A percentile compares a stretch with the other conserved stretches of the same genome.
Evolutionary conservation across 768 basidiomycete species (phyloP).

Genomic region (Mycena vulgaris): DNA sequence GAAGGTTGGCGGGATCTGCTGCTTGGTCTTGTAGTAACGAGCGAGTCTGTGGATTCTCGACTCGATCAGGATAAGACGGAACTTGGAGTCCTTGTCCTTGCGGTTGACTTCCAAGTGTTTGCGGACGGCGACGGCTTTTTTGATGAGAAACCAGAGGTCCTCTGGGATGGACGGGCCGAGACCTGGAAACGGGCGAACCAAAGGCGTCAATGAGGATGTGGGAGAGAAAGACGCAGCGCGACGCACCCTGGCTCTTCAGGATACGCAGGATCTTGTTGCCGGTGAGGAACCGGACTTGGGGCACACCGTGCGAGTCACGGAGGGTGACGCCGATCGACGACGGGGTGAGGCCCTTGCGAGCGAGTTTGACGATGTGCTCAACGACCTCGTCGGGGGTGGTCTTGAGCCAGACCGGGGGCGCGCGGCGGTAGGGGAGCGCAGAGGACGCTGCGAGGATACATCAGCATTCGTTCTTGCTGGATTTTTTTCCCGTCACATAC

Average conservation of each 20-base stretch:
- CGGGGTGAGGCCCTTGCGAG: slow-evolving; percentile 96
- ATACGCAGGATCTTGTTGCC: slow-evolving; percentile 99
- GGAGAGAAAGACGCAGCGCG: slow-evolving; percentile 2
- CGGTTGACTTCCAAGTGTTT: slow-evolving; percentile 99
- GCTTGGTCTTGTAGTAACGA: slow-evolving; percentile 98
- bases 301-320: slow-evolving; percentile 97
- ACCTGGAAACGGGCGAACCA: slow-evolving; percentile 62
- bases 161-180: slow-evolving; percentile 98
- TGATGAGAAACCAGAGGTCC: slow-evolving; percentile 99
- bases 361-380: slow-evolving; percentile 97
- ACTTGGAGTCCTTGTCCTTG: slow-evolving; percentile 98
- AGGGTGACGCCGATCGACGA: slow-evolving; percentile 99
- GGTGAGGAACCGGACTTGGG: slow-evolving; percentile 98
- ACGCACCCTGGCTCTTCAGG: slow-evolving; percentile 92
- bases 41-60: slow-evolving; percentile 98
- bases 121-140: slow-evolving; percentile 99
- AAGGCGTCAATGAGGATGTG: slow-evolving; percentile 44
- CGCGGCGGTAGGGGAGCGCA: slow-evolving; percentile 96
- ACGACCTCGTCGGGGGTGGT: slow-evolving; percentile 94
- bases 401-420: slow-evolving; percentile 97
- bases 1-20: slow-evolving; percentile 98
- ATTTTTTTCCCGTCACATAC: slow-evolving; percentile 63
- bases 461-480: slow-evolving; percentile 13
- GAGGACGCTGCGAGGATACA: slow-evolving; percentile 76
- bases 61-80: slow-evolving; percentile 98